Evolutionary conservation across 441 rosid species (phyloP).

Genomic region (Hura crepitans): DNA sequence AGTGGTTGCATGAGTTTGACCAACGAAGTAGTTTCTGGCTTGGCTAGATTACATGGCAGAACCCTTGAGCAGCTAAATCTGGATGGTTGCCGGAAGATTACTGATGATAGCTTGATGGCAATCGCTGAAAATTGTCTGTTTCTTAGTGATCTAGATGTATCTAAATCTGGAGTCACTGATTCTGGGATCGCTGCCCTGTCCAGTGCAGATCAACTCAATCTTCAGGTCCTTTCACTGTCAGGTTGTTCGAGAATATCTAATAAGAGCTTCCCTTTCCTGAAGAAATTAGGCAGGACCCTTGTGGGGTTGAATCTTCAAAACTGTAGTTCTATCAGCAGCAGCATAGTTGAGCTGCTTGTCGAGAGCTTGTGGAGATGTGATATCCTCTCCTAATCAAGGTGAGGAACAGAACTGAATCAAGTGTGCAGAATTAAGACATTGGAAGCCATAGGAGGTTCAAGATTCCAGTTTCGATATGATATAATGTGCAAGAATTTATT

Average conservation of each 20-base stretch:
- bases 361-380: conserved; percentile 90
- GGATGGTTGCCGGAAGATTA: conserved; percentile 87
- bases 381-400: conserved; percentile 47
- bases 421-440: not conserved
- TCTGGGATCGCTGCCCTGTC: conserved; percentile 59
- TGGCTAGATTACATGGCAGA: conserved; percentile 60
- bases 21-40: conserved; percentile 53
- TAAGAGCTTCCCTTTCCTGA: conserved; percentile 52
- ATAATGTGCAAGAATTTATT: conserved; percentile 20
- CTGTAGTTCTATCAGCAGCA: conserved; percentile 73
- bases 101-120: conserved; percentile 63
- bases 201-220: conserved; percentile 57
- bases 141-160: conserved; percentile 75
- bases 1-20: conserved; percentile 66
- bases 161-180: conserved; percentile 68
- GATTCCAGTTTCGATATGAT: conserved; percentile 5
- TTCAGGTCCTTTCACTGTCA: conserved; percentile 78
- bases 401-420: not conserved
- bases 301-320: conserved; percentile 84
- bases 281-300: conserved; percentile 64
- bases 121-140: conserved; percentile 67
- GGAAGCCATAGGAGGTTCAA: conserved; percentile 13
- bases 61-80: conserved; percentile 73
- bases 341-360: conserved; percentile 48
- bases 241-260: conserved; percentile 68